Evolutionary conservation across 2,329 filamentous ascomycete genomes (phyloP), one percentile per base, ranked within the genome.

Genomic region (Phaeophleospora eucalypticola): DNA sequence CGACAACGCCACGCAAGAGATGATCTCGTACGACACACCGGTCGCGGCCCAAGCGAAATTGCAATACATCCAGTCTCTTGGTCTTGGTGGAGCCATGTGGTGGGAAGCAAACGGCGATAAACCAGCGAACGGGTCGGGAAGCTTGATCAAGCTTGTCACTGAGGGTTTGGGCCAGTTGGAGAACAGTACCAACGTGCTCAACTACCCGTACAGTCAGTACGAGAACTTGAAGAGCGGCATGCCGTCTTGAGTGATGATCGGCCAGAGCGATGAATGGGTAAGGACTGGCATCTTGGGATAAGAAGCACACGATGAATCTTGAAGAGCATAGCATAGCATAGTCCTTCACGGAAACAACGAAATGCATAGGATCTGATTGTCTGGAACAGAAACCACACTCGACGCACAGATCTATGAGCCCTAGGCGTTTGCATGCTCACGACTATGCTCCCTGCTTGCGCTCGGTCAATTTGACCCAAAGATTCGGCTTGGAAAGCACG

Each of bases 71-170:
- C 77, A 74, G 60, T 65, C 77, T 17, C 72, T 77, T 36, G 74
- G 79, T 0, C 76, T 96, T 0, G 90, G 89, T 1, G 91, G 91
- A n/a, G 87, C 79, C 16, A 96, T 97, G 90, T 97, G 89, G 89
- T 94, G 87, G 87, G 90, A 96, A 71, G 87, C 82, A 59, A 91
- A 85, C 61, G 83, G 80, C 1, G 91, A 96, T 65, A 67, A 66
- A 9, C 24, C 24, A 6, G 12, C 12, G 24, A 52, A 56, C 18
- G 29, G 41, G 2, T 71, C 52, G 10, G 36, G 74, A 0, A 91
- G 86, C 58, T 65, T 96, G 61, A 88, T 75, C 38, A 55, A 58
- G 21, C 62, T 66, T 36, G 63, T 69, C 10, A 65, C 68, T n/a
- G 57, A 62, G 18, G 62, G 64, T 12, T 49, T 74, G 18, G 65